Evolutionary conservation across 2,329 filamentous ascomycete genomes (phyloP), one percentile per base, ranked within the genome.

Genomic region (Monilinia fructicola): DNA sequence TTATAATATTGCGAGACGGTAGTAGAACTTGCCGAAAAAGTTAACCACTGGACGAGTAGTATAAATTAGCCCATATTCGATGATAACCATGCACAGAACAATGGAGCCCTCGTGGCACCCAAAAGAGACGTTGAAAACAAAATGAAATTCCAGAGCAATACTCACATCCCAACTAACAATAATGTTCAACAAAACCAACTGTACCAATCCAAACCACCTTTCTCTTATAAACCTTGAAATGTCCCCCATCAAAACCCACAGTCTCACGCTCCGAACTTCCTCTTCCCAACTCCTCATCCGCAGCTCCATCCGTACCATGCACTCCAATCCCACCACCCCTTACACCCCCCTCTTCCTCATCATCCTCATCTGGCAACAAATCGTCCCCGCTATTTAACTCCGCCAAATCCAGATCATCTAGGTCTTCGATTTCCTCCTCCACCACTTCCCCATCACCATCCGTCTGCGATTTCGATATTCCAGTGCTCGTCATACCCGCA

Each of bases 91-190:
- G 23, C 40, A 35, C 12, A 3, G 28, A 16, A 59, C 26, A n/a
- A 59, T 23, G 21, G 31, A 23, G 2, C 26, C 14, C 26, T 5
- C 28, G 11, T 48, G 28, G 35, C 7, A 12, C 5, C 12, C 26
- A 21, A 21, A 3, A 48, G 6, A 18, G 10, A 1, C 18, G 23
- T 12, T 5, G 52, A 7, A 35, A n/a, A 18, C 31, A 10, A 52
- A 42, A 18, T 23, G 28, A 26, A 61, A 61, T 50, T 50, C 14
- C n/a, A 3, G 26, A 50, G 58, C 10, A 60, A 38, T 50, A 88
- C 92, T 83, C 84, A 95, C 92, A 85, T 96, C 92, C 94, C 94
- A 98, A 75, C 91, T 96, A 53, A 97, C 90, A 68, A 98, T 87
- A 66, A 97, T 89, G 77, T 98, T 99, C 79, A 98, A 82, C 74